phyloP scores from a whole-genome alignment of 2,329 filamentous ascomycete species.

The Colletotrichum horii region DNA sequence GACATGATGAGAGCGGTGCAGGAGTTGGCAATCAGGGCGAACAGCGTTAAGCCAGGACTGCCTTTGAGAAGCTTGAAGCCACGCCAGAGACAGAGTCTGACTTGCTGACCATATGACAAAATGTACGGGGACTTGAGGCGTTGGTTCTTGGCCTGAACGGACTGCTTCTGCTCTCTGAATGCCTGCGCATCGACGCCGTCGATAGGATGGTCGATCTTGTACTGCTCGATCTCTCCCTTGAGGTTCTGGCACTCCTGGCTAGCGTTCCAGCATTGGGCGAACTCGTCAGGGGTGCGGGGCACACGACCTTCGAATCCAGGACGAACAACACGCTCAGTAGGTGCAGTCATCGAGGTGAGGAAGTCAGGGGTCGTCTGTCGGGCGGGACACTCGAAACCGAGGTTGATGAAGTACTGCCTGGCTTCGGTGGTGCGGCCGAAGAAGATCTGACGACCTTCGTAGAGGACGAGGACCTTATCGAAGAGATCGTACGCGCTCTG shows the following conservation, averaged over 20 bases:
- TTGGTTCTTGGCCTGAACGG: conserved; percentile 37
- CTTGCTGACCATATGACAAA: conserved; percentile 51
- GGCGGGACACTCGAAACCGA: conserved; percentile 66
- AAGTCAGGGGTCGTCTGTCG: conserved; percentile 75
- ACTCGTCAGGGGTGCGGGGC: conserved; percentile 36
- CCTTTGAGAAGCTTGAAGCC: conserved; percentile 44
- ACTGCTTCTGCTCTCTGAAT: conserved; percentile 8
- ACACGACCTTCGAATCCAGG: conserved; percentile 30
- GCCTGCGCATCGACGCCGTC: conserved; percentile 6
- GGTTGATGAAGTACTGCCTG: conserved; percentile 66
- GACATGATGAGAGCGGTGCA: conserved; percentile 57
- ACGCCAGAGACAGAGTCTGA: conserved; percentile 47
- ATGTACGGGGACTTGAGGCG: conserved; percentile 55
- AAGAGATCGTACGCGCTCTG: conserved; percentile 62
- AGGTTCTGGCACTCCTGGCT: conserved; percentile 30
- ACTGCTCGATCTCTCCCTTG: conserved; percentile 32
- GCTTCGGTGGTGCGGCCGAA: conserved; percentile 67
- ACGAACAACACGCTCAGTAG: conserved; percentile 32
- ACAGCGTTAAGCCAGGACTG: conserved; percentile 43
- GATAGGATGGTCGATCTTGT: conserved; percentile 17
- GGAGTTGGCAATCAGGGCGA: conserved; percentile 46
- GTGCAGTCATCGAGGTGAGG: conserved; percentile 62
- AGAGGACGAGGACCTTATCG: conserved; percentile 71
- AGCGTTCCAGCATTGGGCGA: conserved; percentile 30
- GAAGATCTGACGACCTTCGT: conserved; percentile 71